phyloP scores from a whole-genome alignment of 495 filamentous ascomycete species.

The Hypomontagnella monticulosa region DNA sequence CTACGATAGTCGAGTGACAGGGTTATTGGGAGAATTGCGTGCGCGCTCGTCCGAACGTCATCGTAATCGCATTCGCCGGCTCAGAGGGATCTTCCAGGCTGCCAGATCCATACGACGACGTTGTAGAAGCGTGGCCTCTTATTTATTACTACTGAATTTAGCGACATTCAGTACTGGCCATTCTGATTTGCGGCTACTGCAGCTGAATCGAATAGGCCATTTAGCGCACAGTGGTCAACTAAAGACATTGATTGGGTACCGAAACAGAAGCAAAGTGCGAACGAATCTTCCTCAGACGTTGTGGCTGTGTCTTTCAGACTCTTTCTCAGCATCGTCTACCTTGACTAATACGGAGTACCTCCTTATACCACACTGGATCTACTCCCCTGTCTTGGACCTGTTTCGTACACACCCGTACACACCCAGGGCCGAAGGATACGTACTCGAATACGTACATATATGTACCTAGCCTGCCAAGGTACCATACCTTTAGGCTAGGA shows the following conservation, averaged over 20 bases:
- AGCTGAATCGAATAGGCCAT: constrained; percentile 26
- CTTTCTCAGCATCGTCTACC: neutral
- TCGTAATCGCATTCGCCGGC: constrained; percentile 43
- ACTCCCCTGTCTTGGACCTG: constrained; percentile 32
- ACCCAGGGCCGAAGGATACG: constrained; percentile 8
- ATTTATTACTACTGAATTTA: constrained; percentile 12
- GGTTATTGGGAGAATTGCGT: constrained; percentile 24
- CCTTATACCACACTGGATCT: constrained; percentile 13
- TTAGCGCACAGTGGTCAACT: constrained; percentile 27
- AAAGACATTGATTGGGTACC: constrained; percentile 33
- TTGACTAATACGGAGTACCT: constrained; percentile 33
- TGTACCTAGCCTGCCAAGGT: constrained; percentile 34
- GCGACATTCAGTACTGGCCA: constrained; percentile 9
- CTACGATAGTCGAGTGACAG: constrained; percentile 34
- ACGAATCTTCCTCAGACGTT: constrained; percentile 40
- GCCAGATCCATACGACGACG: constrained; percentile 26
- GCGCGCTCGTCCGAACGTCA: constrained; percentile 13
- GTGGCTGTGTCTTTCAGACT: constrained; percentile 37
- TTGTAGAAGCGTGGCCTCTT: constrained; percentile 33
- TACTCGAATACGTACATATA: constrained; percentile 24
- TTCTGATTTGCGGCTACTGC: constrained; percentile 19
- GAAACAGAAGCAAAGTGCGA: constrained; percentile 48
- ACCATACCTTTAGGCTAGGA: constrained; percentile 42
- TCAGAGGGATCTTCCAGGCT: constrained; percentile 21
- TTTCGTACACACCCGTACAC: constrained; percentile 36